These are phyloP conservation scores for Ramaria rubella DNA, from an alignment of 768 basidiomycete species.

Conservation along the genomic window DNA sequence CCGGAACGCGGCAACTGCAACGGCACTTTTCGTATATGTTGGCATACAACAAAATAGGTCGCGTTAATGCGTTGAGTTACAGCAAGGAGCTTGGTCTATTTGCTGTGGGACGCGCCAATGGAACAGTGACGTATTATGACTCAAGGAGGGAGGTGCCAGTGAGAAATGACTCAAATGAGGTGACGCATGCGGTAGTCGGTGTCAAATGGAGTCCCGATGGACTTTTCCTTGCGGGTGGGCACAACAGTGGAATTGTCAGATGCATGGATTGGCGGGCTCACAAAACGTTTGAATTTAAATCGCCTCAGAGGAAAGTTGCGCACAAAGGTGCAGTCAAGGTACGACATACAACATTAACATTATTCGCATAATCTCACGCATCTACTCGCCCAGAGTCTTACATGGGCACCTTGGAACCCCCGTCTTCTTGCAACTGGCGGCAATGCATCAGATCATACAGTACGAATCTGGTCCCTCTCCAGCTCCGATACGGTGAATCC, in stretches of 20 bases:
- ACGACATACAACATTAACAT: not conserved
- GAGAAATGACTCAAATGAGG: not conserved
- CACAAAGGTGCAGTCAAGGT: slow-evolving; percentile 58
- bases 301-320: slow-evolving; percentile 33
- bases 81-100: not conserved
- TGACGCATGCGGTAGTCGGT: not conserved
- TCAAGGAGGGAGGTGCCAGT: not conserved
- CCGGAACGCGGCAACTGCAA: slow-evolving; percentile 79
- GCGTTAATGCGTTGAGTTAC: not conserved
- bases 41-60: slow-evolving; percentile 22
- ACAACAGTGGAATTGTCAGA: slow-evolving; percentile 88
- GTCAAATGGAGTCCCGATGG: slow-evolving; percentile 84
- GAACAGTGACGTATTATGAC: not conserved
- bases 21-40: slow-evolving; percentile 74
- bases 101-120: not conserved
- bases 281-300: not conserved
- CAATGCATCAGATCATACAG: slow-evolving; percentile 86
- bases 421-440: slow-evolving; percentile 91
- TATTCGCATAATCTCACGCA: not conserved
- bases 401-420: slow-evolving; percentile 96
- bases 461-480: slow-evolving; percentile 61
- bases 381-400: slow-evolving; percentile 59
- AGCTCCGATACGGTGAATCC: slow-evolving; percentile 20
- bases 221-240: slow-evolving; percentile 86
- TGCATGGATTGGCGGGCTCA: slow-evolving; percentile 4